Evolutionary conservation across 805 yeast genomes (phyloP).

Genomic region (Metschnikowia henanensis): DNA sequence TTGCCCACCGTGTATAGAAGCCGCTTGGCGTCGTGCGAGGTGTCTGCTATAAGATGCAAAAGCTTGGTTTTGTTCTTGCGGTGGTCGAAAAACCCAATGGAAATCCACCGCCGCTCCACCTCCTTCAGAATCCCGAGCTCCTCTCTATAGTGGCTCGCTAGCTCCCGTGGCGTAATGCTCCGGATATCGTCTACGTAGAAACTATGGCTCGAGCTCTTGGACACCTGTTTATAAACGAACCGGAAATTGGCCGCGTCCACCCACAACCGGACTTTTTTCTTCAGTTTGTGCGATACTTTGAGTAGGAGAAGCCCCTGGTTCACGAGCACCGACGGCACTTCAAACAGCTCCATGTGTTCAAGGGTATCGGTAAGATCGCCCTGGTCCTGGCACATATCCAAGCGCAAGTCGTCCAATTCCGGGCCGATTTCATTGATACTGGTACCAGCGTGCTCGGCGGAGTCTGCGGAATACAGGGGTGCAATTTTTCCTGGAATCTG

Average conservation of each 20-base stretch:
- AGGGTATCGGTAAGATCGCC: constrained; percentile 8
- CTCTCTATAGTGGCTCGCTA: constrained; percentile 83
- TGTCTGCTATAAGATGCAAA: constrained; percentile 73
- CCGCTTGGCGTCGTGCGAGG: constrained; percentile 55
- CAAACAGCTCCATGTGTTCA: constrained; percentile 15
- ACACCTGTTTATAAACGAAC: constrained; percentile 47
- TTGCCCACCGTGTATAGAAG: constrained; percentile 59
- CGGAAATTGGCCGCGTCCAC: constrained; percentile 56
- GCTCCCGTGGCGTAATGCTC: constrained; percentile 59
- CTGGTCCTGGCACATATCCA: background rate
- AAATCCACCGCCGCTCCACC: constrained; percentile 70
- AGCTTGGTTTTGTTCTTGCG: constrained; percentile 68
- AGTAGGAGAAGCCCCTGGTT: constrained; percentile 61
- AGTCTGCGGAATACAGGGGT: too few species aligned
- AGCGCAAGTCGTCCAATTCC: background rate
- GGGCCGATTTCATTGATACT: background rate
- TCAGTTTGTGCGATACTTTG: constrained; percentile 70
- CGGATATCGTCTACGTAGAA: constrained; percentile 61
- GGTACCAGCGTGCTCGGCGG: background rate
- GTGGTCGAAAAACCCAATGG: constrained; percentile 67
- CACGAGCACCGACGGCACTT: constrained; percentile 39
- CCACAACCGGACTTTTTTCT: constrained; percentile 54
- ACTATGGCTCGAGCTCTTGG: constrained; percentile 23
- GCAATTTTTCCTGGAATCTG: too few species aligned
- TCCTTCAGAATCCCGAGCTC: constrained; percentile 75